Base-by-base conservation (phyloP, 31 red algal genomes). In the Porphyra umbilicalis region DNA sequence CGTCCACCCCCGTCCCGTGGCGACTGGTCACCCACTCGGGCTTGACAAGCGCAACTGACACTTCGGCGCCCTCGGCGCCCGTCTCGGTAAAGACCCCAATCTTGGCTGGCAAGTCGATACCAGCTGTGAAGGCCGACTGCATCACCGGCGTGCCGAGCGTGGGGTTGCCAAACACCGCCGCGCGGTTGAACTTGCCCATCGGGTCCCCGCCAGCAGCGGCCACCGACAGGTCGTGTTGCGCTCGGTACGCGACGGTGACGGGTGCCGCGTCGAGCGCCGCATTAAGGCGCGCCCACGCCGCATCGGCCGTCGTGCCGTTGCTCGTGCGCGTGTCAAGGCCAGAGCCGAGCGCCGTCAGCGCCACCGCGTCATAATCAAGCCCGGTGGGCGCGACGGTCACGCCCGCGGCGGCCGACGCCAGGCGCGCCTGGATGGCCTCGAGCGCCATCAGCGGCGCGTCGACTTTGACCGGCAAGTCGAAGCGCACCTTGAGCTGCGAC, bases 141-240 rank as follows among this genome's bases (percentile, higher is more conserved):
- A 78, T 35, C 9, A 78, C 33, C 2, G 77, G 33, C 9, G 77
- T 78, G 14, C 77, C 77, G 16, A 78, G 77, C 77, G 16, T 36
- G 10, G 77, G 77, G 77, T 78, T 78, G n/a, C 77, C 77, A 78
- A 78, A 78, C 14, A 78, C 77, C 16, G 77, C 77, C 33, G 18
- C 77, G 1, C 77, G 77, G 35, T 78, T 78, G 30, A 78, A 35
- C 0, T 34, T 35, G 33, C 77, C 77, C 0, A 1, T 31, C 33
- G 77, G 9, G 35, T 78, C 77, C 6, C 33, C 35, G 25, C 77
- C 77, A 4, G 35, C 77, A 2, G 33, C 35, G 25, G 14, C 18
- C 77, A 36, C 77, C 77, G 77, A 78, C 33, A 78, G 20, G 77
- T 78, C 77, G 35, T 78, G 77, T 31, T 9, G 77, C 35, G 35